phyloP scores from a whole-genome alignment of 257 asterid genomes.

The Plectranthus barbatus region DNA sequence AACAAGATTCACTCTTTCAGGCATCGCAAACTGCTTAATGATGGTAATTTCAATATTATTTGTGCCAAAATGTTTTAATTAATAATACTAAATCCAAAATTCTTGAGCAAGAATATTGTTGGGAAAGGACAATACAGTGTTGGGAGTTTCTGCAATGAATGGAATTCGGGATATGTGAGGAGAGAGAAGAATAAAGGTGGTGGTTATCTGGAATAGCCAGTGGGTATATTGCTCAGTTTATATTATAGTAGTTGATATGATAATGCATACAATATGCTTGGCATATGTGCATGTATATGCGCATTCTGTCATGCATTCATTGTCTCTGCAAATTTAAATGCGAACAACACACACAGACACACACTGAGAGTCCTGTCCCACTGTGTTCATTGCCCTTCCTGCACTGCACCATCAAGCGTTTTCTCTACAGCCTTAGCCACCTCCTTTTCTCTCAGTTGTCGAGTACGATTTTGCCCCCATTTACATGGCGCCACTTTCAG shows the following conservation, averaged over 20 bases:
- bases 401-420: slow-evolving; percentile 13
- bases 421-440: slow-evolving; percentile 22
- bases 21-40: slow-evolving; percentile 38
- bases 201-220: slow-evolving; percentile 8
- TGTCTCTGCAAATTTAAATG: slow-evolving; percentile 25
- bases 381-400: slow-evolving; percentile 30
- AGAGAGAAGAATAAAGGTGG: neutral
- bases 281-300: slow-evolving; percentile 14
- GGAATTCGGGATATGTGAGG: slow-evolving; percentile 6
- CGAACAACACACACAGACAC: slow-evolving; percentile 11
- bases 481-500: slow-evolving; percentile 19
- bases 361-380: slow-evolving; percentile 24
- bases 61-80: neutral
- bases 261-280: slow-evolving; percentile 12
- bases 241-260: slow-evolving; percentile 12
- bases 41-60: slow-evolving; percentile 17
- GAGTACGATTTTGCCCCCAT: slow-evolving; percentile 31
- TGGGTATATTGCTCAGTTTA: slow-evolving; percentile 5
- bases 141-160: slow-evolving; percentile 5
- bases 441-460: slow-evolving; percentile 33
- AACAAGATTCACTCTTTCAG: neutral
- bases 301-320: slow-evolving; percentile 11
- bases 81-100: neutral
- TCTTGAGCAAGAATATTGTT: neutral
- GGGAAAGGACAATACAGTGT: neutral